phyloP scores from a whole-genome alignment of 2,329 filamentous ascomycete genomes.

The Colletotrichum sansevieriae region DNA sequence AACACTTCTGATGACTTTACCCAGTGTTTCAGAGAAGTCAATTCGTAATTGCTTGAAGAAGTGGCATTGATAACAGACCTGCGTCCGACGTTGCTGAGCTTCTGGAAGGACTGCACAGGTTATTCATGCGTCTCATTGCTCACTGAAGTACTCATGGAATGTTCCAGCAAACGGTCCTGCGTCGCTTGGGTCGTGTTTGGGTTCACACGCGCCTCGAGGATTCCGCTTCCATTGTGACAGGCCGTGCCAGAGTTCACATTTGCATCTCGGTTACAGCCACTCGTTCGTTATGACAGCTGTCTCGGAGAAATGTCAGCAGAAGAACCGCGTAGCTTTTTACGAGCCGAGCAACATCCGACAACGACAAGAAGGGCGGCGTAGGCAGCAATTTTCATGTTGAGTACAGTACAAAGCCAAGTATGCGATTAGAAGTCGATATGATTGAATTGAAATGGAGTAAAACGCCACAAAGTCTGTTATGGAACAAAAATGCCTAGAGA shows the following conservation, averaged over 20 bases:
- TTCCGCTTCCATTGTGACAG: too few species aligned
- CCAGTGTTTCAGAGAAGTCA: neutral
- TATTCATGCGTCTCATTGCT: neutral
- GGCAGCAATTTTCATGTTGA: neutral
- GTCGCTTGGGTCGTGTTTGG: constrained; percentile 3
- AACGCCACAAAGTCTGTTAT: too few species aligned
- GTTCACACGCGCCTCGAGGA: neutral
- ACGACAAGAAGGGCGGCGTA: neutral
- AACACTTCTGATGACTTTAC: neutral
- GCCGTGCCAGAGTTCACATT: too few species aligned
- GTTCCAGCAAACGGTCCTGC: constrained; percentile 5
- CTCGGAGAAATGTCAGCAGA: neutral
- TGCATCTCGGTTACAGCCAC: too few species aligned
- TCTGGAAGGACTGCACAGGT: neutral
- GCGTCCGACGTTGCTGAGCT: too few species aligned
- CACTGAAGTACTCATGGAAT: constrained; percentile 15
- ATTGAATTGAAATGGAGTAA: too few species aligned
- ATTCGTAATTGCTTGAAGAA: neutral
- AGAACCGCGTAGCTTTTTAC: neutral
- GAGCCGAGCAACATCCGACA: neutral
- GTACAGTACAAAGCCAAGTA: too few species aligned
- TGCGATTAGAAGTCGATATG: too few species aligned
- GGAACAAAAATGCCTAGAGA: too few species aligned
- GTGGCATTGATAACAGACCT: too few species aligned
- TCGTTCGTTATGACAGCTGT: constrained; percentile 19